phyloP scores from a whole-genome alignment of 106 monocot species.

The Platanthera zijinensis region DNA sequence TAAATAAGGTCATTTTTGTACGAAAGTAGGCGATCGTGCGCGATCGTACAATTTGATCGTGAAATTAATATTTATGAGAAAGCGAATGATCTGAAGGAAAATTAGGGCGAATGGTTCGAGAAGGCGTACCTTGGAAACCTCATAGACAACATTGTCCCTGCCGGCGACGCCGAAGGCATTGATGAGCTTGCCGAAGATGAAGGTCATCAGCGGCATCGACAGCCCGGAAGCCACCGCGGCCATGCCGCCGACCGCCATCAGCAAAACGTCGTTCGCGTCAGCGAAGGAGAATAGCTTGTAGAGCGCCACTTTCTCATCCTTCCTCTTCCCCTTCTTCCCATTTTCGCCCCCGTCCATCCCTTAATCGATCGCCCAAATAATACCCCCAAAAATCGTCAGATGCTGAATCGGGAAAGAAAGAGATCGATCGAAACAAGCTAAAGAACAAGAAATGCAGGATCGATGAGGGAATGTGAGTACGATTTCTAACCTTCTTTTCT shows the following conservation, averaged over 20 bases:
- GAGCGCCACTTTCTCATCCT: conserved; percentile 30
- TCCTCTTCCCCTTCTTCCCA: not conserved
- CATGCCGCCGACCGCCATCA: conserved; percentile 42
- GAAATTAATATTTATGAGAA: too few relatives aligned
- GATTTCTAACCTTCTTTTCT: not conserved
- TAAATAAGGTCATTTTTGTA: too few relatives aligned
- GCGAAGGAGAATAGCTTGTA: conserved; percentile 52
- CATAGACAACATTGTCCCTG: conserved; percentile 17
- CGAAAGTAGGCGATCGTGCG: too few relatives aligned
- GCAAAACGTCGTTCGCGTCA: conserved; percentile 21
- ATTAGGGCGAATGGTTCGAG: too few relatives aligned
- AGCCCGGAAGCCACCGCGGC: conserved; percentile 37
- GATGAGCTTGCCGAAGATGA: conserved; percentile 49
- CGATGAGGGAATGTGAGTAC: not conserved
- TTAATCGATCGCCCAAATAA: not conserved
- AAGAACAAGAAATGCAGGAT: not conserved
- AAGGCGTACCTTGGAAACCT: conserved; percentile 37
- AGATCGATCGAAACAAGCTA: not conserved
- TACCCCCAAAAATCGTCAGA: not conserved
- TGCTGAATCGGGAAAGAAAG: not conserved
- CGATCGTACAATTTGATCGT: too few relatives aligned
- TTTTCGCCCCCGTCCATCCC: not conserved
- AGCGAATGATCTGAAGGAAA: too few relatives aligned
- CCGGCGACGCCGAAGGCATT: conserved; percentile 35
- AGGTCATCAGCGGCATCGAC: conserved; percentile 49